These are phyloP conservation scores for Lipomyces spencermartinsiae DNA, from an alignment of 805 yeast species.

Conservation along the genomic window DNA sequence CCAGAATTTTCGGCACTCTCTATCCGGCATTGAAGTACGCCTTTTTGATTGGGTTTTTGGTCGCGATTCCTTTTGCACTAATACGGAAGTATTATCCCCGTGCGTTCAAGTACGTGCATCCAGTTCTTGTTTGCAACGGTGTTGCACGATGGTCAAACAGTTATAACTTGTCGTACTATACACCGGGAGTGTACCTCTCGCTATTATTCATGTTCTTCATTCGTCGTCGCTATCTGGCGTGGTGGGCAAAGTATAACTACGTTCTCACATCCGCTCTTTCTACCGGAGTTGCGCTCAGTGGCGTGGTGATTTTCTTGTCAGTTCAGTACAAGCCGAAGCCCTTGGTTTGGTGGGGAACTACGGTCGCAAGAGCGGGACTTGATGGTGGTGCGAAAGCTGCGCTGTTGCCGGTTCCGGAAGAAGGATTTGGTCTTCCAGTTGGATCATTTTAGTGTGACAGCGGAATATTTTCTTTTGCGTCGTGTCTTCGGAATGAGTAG, in stretches of 20 bases:
- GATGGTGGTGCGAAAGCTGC: constrained; percentile 35
- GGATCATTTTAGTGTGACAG: constrained; percentile 15
- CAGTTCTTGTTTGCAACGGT: constrained; percentile 21
- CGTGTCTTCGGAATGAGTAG: no score
- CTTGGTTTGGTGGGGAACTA: constrained; percentile 71
- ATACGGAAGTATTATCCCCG: constrained; percentile 16
- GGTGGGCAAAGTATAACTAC: constrained; percentile 82
- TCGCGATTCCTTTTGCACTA: constrained; percentile 25
- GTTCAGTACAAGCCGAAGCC: constrained; percentile 52
- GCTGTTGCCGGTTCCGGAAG: constrained; percentile 39
- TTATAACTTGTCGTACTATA: constrained; percentile 28
- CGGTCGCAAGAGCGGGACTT: constrained; percentile 32
- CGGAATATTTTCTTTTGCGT: no score
- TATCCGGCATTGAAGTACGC: constrained; percentile 33
- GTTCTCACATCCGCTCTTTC: constrained; percentile 69
- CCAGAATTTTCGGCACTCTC: constrained; percentile 57
- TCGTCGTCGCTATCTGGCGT: constrained; percentile 59
- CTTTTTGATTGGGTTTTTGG: constrained; percentile 33
- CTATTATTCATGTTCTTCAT: constrained; percentile 62
- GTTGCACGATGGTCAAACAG: constrained; percentile 20
- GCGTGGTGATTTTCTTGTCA: constrained; percentile 61
- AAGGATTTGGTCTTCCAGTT: constrained; percentile 49
- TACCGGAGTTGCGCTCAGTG: constrained; percentile 69
- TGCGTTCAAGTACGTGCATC: constrained; percentile 18
- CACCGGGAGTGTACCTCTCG: constrained; percentile 46